Evolutionary conservation across 805 yeast species (phyloP).

Genomic region (Metschnikowia orientalis): DNA sequence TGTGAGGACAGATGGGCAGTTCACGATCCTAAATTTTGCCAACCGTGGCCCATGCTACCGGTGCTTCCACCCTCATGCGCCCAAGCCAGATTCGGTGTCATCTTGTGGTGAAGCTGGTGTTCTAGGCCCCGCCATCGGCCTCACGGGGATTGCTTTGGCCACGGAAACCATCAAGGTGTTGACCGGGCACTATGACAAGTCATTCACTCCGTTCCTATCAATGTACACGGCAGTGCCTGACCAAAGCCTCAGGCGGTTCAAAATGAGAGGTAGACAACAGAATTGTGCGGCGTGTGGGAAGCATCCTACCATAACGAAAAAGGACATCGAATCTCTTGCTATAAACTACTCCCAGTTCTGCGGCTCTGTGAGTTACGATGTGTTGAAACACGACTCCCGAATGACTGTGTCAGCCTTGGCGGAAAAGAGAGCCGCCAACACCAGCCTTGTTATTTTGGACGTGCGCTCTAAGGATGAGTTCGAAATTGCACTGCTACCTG

Average conservation of each 20-base stretch:
- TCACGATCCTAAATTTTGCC: constrained; percentile 65
- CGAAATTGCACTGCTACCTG: constrained; percentile 56
- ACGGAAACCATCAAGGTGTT: constrained; percentile 77
- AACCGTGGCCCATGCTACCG: constrained; percentile 87
- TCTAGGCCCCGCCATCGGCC: constrained; percentile 92
- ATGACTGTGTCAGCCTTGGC: constrained; percentile 40
- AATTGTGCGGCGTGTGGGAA: constrained; percentile 65
- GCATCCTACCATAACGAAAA: constrained; percentile 45
- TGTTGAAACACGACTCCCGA: constrained; percentile 43
- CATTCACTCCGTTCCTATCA: constrained; percentile 64
- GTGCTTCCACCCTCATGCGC: constrained; percentile 88
- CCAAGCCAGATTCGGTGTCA: constrained; percentile 75
- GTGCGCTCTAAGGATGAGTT: constrained; percentile 81
- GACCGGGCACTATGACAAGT: constrained; percentile 48
- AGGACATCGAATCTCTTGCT: constrained; percentile 40
- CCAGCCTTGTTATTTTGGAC: constrained; percentile 50
- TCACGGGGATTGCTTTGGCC: constrained; percentile 87
- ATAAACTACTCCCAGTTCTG: constrained; percentile 73
- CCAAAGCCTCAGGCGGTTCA: constrained; percentile 66
- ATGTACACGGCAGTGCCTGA: constrained; percentile 64
- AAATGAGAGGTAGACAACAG: constrained; percentile 65
- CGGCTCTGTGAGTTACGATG: constrained; percentile 52
- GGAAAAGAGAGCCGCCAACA: constrained; percentile 16
- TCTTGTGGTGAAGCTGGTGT: constrained; percentile 94
- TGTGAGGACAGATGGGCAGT: constrained; percentile 84